Evolutionary conservation across 129 eudicot species (phyloP).

Genomic region (Deinandra increscens): DNA sequence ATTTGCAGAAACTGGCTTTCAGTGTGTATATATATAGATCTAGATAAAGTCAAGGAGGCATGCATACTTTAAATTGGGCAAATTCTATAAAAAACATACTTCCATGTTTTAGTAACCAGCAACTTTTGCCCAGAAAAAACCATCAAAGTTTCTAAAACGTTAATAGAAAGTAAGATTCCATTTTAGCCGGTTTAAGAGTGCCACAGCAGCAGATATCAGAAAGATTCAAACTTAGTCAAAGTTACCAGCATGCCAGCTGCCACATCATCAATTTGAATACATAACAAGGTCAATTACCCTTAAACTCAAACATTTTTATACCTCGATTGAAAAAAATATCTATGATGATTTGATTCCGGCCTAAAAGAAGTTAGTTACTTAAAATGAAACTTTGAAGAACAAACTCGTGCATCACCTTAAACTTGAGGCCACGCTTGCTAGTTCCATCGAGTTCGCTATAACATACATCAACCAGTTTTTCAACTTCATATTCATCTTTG

Average conservation of each 20-base stretch:
- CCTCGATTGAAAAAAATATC: too few species aligned
- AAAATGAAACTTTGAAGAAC: not conserved
- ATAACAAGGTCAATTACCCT: not conserved
- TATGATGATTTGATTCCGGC: too few species aligned
- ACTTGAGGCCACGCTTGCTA: conserved; percentile 37
- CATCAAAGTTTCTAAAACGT: not conserved
- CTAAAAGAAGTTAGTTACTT: not conserved
- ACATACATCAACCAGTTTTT: conserved; percentile 45
- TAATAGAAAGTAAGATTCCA: not conserved
- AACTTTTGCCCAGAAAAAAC: not conserved
- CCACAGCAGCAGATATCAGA: not conserved
- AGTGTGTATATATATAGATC: not conserved
- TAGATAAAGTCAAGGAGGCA: not conserved
- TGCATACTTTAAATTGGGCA: not conserved
- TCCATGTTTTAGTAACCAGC: not conserved
- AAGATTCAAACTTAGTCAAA: not conserved
- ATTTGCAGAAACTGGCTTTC: not conserved
- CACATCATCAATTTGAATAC: not conserved
- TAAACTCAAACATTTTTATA: too few species aligned
- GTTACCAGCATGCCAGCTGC: not conserved
- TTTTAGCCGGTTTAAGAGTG: not conserved
- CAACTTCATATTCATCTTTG: conserved; percentile 60
- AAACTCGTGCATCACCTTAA: conserved; percentile 32
- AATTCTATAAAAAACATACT: not conserved
- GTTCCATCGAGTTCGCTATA: conserved; percentile 41